Base-by-base conservation (phyloP, 2,329 filamentous ascomycete genomes). In the Pseudopyricularia javanii region DNA sequence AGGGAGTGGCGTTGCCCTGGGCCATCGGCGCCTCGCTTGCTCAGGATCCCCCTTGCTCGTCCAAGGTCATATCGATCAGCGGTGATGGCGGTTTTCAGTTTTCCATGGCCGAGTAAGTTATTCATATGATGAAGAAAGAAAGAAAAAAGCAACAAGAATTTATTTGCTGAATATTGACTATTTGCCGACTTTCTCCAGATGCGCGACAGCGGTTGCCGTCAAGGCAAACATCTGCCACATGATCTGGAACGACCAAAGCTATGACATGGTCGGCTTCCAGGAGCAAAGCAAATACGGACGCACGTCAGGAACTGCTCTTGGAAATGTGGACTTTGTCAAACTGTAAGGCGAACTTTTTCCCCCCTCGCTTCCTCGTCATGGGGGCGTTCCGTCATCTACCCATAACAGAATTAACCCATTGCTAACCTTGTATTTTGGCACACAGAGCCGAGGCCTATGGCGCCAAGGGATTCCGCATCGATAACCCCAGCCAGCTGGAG, bases 201-300 rank as follows among this genome's bases (percentile, higher is more conserved):
- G 74, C 3, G 65, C 62, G 0, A 75, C 72, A 0, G 72, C 72
- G 4, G 70, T 74, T 15, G 65, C 67, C 56, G 70, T 74, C 49
- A 64, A 66, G 7, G 74, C 71, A 60, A 67, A 74, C 54, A 73
- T 75, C 57, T 74, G 72, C 17, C 72, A 75, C 57, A 74, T 75
- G 55, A 65, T 74, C 56, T 74, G 71, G 71, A 75, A 75, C 58
- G 72, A 75, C 56, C 68, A 68, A 47, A 66, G 66, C 30, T 75
- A 70, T 60, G 74, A 75, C 58, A 75, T 75, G 72, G 70, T 75
- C 4, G 68, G 74, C 61, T 75, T 75, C 58, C 72, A 75, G 56
- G 72, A 74, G 61, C 70, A 72, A 54, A 67, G 71, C 60, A 75
- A 74, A 60, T 74, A 74, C 58, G 71, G 71, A 3, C 64, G 72